These are phyloP conservation scores for Clarireedia hainanense DNA, from an alignment of 2,329 filamentous ascomycete species.

Conservation along the genomic window DNA sequence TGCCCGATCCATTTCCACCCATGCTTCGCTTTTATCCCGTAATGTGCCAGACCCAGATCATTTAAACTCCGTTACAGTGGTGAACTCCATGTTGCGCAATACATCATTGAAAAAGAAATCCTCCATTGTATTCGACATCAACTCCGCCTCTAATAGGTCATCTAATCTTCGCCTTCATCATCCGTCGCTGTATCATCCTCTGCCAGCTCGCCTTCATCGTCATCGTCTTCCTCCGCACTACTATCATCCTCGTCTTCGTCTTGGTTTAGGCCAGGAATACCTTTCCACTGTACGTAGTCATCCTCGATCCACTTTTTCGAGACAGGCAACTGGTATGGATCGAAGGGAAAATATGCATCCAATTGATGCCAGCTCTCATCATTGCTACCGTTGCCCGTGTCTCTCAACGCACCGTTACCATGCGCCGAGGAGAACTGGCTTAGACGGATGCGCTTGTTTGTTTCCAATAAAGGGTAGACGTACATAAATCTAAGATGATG, in stretches of 20 bases:
- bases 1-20: too few species aligned
- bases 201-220: constrained; percentile 10
- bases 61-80: too few species aligned
- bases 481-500: constrained; percentile 84
- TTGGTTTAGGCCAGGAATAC: constrained; percentile 61
- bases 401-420: constrained; percentile 39
- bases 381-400: constrained; percentile 39
- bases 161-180: constrained; percentile 21
- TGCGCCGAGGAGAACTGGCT: constrained; percentile 59
- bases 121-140: too few species aligned
- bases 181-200: constrained; percentile 22
- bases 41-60: too few species aligned
- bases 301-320: constrained; percentile 83
- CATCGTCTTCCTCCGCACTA: constrained; percentile 31
- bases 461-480: constrained; percentile 78
- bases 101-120: too few species aligned
- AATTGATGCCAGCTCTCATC: constrained; percentile 78
- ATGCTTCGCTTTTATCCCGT: too few species aligned
- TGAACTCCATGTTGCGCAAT: too few species aligned
- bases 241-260: constrained; percentile 47
- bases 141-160: too few species aligned
- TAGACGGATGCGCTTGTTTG: constrained; percentile 83
- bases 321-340: constrained; percentile 83
- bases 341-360: constrained; percentile 94
- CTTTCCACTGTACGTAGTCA: constrained; percentile 76